Base-by-base conservation (phyloP, 2,329 filamentous ascomycete species). In the Sporothrix dimorphospora region DNA sequence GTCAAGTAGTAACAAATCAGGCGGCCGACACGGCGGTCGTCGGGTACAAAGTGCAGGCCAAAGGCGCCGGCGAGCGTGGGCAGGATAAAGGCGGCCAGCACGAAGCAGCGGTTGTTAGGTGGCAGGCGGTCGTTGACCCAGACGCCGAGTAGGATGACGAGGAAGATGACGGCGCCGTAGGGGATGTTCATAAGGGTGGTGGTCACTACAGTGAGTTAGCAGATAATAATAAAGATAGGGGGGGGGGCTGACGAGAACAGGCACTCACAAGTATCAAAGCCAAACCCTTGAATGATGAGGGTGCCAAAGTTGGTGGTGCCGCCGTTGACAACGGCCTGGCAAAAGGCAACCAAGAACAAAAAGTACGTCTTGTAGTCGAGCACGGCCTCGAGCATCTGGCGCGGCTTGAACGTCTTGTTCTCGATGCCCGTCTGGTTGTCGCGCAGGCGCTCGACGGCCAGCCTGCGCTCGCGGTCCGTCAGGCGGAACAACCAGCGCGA, bases 221-320 rank as follows among this genome's bases (percentile, higher is more conserved):
- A 19, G 19, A 0, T 12, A 3, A 34, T 11, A 2, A 42, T 9
- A 42, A 42, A 89, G 91, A 76, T 87, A 47, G 21, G 27, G 5
- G 42, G 12, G 19, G 42, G 14, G 4, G 5, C n/a, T n/a, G 30
- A 51, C 1, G 21, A 19, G 30, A 19, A 63, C 0, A 85, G 75
- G 0, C 82, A 83, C 73, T 83, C 81, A 19, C 85, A 78, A 0
- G 78, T 80, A 16, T 79, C 74, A 75, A 88, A 89, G 7, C 88
- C 87, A 40, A 89, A 85, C 0, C 87, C 87, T 73, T 86, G 77
- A 75, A 90, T 89, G 72, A 90, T 88, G n/a, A 90, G 82, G 0
- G 87, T 81, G 19, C 85, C 86, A 70, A 90, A 90, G 74, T 89
- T 89, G 40, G 83, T 85, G 71, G 89, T 88, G 40, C 87, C 88